Percentiles rank a stretch among this genome's conserved stretches.
phyloP scores from a whole-genome alignment of 805 yeast species.

The Candida oleophila region DNA sequence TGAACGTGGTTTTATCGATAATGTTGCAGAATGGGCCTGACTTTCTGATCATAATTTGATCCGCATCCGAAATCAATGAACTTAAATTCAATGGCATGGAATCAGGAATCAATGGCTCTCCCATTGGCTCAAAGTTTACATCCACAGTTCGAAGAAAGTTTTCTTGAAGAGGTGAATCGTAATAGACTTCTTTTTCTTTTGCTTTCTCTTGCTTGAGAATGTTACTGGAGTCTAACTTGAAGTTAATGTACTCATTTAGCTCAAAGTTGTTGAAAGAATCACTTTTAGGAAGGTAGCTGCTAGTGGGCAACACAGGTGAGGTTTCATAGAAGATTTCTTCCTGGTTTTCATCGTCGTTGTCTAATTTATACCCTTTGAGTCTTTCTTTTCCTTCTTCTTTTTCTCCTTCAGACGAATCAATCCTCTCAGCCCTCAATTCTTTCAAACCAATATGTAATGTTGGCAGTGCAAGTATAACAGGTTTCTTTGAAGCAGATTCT shows the following conservation, averaged over 20 bases:
- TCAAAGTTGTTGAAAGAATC: constrained; percentile 5
- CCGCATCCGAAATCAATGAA: constrained; percentile 6
- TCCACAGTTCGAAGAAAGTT: constrained; percentile 9
- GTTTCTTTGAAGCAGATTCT: not conserved
- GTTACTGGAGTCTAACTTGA: constrained; percentile 2
- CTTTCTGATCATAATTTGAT: constrained; percentile 4
- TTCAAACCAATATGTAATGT: not conserved
- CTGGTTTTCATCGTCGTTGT: constrained; percentile 2
- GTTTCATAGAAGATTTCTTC: constrained; percentile 17
- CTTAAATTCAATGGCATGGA: constrained; percentile 8
- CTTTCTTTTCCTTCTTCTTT: not conserved
- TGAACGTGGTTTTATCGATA: constrained; percentile 12
- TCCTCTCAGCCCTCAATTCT: not conserved
- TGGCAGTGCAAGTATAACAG: not conserved
- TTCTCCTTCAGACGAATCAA: not conserved
- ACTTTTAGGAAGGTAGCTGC: not conserved
- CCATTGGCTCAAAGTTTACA: constrained; percentile 13
- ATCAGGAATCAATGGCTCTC: constrained; percentile 10
- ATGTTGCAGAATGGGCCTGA: constrained; percentile 16
- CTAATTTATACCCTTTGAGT: no score
- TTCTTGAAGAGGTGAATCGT: constrained; percentile 11
- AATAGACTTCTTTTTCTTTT: constrained; percentile 6
- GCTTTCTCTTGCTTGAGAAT: not conserved
- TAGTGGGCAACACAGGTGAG: constrained; percentile 11
- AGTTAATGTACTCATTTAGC: not conserved